Conservation (phyloP, 192 early-diverging fungal genomes). For the Podila epicladia region DNA sequence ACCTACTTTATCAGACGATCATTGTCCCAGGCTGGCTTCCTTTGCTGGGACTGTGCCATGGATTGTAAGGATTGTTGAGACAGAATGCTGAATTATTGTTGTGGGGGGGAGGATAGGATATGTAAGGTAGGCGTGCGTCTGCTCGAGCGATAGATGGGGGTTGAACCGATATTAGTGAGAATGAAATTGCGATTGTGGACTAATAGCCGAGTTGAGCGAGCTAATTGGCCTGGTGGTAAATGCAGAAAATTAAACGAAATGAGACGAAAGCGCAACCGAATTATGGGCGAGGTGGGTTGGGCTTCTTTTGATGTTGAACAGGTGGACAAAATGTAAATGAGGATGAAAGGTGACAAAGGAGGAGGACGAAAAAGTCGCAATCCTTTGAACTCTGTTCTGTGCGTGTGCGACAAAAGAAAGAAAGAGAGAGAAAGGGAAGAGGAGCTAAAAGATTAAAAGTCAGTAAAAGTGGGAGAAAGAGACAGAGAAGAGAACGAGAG, state of each 20-base stretch:
- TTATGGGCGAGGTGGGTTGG: too few species aligned
- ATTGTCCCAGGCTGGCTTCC: constrained; percentile 51
- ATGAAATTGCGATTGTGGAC: not conserved
- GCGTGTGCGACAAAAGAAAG: not conserved
- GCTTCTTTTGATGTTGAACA: too few species aligned
- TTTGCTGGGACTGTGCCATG: constrained; percentile 53
- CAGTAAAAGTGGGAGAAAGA: not conserved
- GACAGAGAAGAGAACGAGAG: too few species aligned
- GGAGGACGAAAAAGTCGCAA: too few species aligned
- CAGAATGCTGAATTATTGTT: constrained; percentile 20
- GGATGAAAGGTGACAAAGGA: not conserved
- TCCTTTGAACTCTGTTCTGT: too few species aligned
- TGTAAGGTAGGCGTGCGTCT: not conserved
- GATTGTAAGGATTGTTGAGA: constrained; percentile 30
- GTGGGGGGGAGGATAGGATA: not conserved
- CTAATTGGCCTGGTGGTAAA: too few species aligned
- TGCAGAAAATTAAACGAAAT: too few species aligned
- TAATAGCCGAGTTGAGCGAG: too few species aligned
- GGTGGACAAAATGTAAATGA: not conserved
- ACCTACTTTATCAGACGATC: constrained; percentile 53
- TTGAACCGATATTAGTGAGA: not conserved
- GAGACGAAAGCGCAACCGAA: too few species aligned
- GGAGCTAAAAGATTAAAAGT: not conserved
- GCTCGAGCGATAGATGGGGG: not conserved
- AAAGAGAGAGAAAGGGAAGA: not conserved